Conservation (phyloP, 257 asterid species). For the Haberlea rhodopensis region DNA sequence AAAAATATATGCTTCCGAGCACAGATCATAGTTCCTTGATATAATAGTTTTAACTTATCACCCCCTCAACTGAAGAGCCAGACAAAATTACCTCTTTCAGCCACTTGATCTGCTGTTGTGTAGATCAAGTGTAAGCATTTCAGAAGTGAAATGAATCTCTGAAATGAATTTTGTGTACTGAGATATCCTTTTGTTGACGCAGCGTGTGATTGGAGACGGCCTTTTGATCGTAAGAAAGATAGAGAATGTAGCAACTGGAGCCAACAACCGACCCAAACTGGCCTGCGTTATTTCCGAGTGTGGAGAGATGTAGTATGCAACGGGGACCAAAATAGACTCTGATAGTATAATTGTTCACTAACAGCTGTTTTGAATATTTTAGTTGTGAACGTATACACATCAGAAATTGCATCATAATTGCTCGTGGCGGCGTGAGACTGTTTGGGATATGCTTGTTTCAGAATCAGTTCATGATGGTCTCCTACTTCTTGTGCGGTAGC, state of each 20-base stretch:
- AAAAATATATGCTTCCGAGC: neutral
- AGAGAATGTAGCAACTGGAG: slow-evolving; percentile 90
- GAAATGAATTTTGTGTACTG: neutral
- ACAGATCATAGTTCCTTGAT: neutral
- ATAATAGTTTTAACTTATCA: neutral
- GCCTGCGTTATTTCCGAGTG: slow-evolving; percentile 85
- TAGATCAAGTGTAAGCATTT: too few relatives aligned
- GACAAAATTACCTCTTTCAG: neutral
- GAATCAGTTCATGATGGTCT: too few relatives aligned
- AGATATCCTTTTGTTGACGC: slow-evolving; percentile 32
- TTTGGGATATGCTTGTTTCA: too few relatives aligned
- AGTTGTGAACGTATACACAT: too few relatives aligned
- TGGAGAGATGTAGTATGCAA: slow-evolving; percentile 73
- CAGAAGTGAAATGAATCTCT: neutral
- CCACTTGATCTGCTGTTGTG: too few relatives aligned
- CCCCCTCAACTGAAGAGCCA: neutral
- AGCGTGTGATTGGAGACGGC: slow-evolving; percentile 95
- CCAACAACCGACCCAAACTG: slow-evolving; percentile 80
- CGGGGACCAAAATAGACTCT: neutral
- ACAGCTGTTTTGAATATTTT: neutral
- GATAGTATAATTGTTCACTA: too few relatives aligned
- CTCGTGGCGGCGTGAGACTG: too few relatives aligned
- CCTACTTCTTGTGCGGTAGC: too few relatives aligned
- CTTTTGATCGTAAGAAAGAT: slow-evolving; percentile 81
- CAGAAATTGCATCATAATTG: too few relatives aligned